Evolutionary conservation across 768 basidiomycete species (phyloP), one percentile per base, ranked within the genome.

Genomic region (Leccinellum luteum): DNA sequence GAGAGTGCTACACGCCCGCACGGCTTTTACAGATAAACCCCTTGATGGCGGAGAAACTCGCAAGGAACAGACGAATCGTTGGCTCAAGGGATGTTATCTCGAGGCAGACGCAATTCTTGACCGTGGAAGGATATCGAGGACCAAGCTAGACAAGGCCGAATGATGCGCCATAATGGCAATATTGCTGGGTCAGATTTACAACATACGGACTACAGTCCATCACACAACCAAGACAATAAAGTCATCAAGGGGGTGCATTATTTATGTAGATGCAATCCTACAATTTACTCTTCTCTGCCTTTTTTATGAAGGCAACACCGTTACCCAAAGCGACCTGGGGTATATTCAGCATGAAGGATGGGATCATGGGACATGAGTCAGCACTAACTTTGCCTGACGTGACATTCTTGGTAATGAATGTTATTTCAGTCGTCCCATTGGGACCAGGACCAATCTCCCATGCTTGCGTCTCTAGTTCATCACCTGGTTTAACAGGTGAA

Each of bases 61-160:
- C 17, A 77, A 81, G 27, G 82, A 80, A 32, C 81, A 81, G 55
- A 73, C 82, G 19, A 85, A 80, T 64, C 74, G 95, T 52, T 97
- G 95, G 95, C 74, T 98, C 54, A 97, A 97, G 73, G 95, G 96
- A 23, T 91, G 81, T 69, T 96, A 82, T 76, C 67, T 90, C 2
- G 88, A 90, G 66, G 84, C 81, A 3, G 89, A 90, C 64, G 71
- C 79, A 9, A 65, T 90, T 54, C 69, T 84, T 57, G 87, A 89
- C 68, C 79, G 83, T 3, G 79, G 79, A 23, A 79, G 89, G 60
- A 75, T 85, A 28, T 65, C 86, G 51, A 74, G 75, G 57, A 69
- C 75, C 19, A 68, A 54, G 25, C 41, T 68, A 21, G 49, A 66
- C 27, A 27, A 21, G 9, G n/a, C 35, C 23, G 28, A 56, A 15